phyloP scores from a whole-genome alignment of 1,284 basidiomycete species.

The Pseudozyma thailandica region DNA sequence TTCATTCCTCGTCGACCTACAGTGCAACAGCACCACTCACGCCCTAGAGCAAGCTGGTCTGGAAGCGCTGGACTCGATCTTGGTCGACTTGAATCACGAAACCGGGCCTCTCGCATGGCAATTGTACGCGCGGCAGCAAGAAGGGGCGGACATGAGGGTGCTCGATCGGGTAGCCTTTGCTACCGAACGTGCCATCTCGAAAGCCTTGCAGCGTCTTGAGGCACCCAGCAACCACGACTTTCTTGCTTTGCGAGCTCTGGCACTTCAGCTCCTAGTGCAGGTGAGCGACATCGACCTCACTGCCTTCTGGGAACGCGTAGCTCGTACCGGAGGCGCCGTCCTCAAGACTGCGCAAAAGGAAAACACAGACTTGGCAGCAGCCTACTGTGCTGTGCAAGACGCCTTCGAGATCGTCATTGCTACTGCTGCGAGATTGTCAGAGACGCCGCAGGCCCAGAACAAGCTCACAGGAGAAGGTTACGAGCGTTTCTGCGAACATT shows the following conservation, averaged over 20 bases:
- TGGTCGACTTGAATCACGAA: conserved; percentile 35
- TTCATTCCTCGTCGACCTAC: conserved; percentile 33
- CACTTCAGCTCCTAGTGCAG: conserved; percentile 41
- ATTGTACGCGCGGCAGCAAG: conserved; percentile 14
- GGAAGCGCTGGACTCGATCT: conserved; percentile 11
- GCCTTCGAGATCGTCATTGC: conserved; percentile 36
- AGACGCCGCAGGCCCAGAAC: conserved; percentile 10
- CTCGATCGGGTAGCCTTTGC: conserved; percentile 52
- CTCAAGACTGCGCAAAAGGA: conserved; percentile 27
- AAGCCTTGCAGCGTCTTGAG: conserved; percentile 29
- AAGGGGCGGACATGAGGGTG: conserved; percentile 11
- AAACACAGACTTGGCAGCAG: conserved; percentile 14
- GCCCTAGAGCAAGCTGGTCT: conserved; percentile 14
- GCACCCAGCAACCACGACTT: conserved; percentile 24
- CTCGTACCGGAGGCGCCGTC: conserved; percentile 33
- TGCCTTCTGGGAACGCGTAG: conserved; percentile 57
- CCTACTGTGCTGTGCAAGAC: conserved; percentile 35
- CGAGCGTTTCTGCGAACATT: conserved; percentile 48
- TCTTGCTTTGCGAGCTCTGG: conserved; percentile 25
- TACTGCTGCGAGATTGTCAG: conserved; percentile 19
- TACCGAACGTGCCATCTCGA: conserved; percentile 45
- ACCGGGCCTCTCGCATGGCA: conserved; percentile 45
- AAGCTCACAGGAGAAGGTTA: conserved; percentile 32
- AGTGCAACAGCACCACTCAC: conserved; percentile 12
- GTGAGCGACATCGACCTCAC: conserved; percentile 46